Base-by-base conservation (phyloP, 805 yeast species). In the Lipomyces yamadae region DNA sequence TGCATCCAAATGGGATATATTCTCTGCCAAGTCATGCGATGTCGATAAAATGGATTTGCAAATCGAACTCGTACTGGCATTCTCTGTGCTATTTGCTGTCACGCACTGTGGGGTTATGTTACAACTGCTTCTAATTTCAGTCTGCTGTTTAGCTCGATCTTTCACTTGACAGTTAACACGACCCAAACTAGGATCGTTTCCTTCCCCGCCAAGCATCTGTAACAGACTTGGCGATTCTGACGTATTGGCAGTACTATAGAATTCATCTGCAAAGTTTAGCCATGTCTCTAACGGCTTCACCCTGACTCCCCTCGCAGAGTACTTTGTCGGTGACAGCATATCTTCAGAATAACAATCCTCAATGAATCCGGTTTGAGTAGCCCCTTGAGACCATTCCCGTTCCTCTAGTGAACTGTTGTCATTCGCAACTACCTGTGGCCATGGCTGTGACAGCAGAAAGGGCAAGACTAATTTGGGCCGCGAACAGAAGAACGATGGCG, bases 251-350 rank as follows among this genome's bases (percentile, higher is more conserved):
- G 18, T 15, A 42, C 6, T 15, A 5, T 15, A 15, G 15, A 7
- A 42, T 4, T 15, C 24, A 42, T 42, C 48, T 39, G 45, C 15
- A 6, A 39, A 39, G 45, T 15, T 15, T 15, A 11, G n/a, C n/a
- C 48, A 1, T 42, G 4, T 42, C 18, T 42, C 15, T 10, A 42
- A 15, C 24, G 6, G 24, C 48, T n/a, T n/a, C n/a, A 4, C 48
- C 48, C n/a, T 42, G 5, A 42, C 48, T 15, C 48, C 48, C 48
- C 48, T 42, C 48, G 48, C 48, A 42, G 48, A 42, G 15, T 15
- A 42, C n/a, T 42, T 42, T 42, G 48, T 42, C 18, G 48, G 48
- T 42, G 48, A 42, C 48, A 42, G 48, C 48, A 42, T 42, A 42
- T 42, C 48, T 5, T 11, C 24, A 42, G 48, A 42, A 42, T 42